Evolutionary conservation across 179 eudicot genomes (phyloP).

Genomic region (Spergularia azorica): DNA sequence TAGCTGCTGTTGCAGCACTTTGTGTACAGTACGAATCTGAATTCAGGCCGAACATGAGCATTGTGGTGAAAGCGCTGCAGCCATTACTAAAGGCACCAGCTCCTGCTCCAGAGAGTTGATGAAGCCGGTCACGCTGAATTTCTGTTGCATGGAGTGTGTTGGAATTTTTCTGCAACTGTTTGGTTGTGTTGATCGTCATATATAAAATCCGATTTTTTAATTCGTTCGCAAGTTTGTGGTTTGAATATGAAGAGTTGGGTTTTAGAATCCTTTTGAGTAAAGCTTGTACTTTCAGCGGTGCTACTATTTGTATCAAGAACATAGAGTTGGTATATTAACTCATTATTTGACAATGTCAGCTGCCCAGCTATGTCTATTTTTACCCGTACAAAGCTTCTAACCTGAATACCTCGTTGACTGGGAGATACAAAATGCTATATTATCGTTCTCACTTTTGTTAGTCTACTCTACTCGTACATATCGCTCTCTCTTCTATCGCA

Average conservation of each 20-base stretch:
- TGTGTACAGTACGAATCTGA: constrained; percentile 47
- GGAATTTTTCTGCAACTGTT: constrained; percentile 10
- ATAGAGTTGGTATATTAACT: constrained; percentile 11
- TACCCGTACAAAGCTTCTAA: too few relatives aligned
- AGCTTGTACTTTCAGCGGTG: constrained; percentile 13
- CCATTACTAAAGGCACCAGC: constrained; percentile 34
- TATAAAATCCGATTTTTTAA: constrained; percentile 25
- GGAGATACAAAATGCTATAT: too few relatives aligned
- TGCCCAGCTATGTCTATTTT: too few relatives aligned
- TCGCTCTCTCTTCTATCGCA: too few relatives aligned
- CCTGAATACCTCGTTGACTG: too few relatives aligned
- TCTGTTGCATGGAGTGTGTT: constrained; percentile 16
- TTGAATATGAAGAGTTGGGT: constrained; percentile 27
- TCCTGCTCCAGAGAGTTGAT: constrained; percentile 26
- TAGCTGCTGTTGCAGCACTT: constrained; percentile 45
- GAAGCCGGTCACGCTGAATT: not conserved
- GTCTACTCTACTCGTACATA: too few relatives aligned
- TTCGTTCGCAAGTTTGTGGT: constrained; percentile 32
- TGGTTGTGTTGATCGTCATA: constrained; percentile 21
- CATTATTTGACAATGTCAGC: constrained; percentile 2
- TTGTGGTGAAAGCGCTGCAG: constrained; percentile 44
- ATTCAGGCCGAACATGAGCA: constrained; percentile 50
- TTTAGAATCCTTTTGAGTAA: constrained; percentile 7
- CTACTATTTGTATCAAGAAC: constrained; percentile 11
- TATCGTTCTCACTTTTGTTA: too few relatives aligned